A percentile compares a stretch with the other conserved stretches of the same genome.
These are phyloP conservation scores for Scheffersomyces ergatensis DNA, from an alignment of 805 yeast species.

Conservation along the genomic window DNA sequence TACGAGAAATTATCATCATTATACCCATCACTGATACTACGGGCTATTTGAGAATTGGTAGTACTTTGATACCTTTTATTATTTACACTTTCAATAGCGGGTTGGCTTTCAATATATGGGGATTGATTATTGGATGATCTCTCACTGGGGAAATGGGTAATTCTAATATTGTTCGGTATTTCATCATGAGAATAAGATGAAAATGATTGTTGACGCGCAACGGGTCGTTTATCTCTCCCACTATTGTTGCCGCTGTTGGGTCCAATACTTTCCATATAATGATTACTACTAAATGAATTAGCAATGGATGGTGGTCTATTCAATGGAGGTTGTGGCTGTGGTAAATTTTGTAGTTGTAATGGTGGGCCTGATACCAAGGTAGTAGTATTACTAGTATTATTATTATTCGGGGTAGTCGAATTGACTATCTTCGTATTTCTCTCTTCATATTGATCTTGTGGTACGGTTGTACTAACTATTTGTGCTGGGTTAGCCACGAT, in stretches of 20 bases:
- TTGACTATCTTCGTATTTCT: not conserved
- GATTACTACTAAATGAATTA: constrained; percentile 20
- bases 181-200: constrained; percentile 9
- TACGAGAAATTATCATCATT: constrained; percentile 17
- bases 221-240: constrained; percentile 7
- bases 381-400: not conserved
- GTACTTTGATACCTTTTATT: not conserved
- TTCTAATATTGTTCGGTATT: not conserved
- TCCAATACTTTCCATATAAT: constrained; percentile 16
- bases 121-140: constrained; percentile 6
- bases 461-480: not conserved
- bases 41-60: constrained; percentile 7
- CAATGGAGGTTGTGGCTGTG: constrained; percentile 1
- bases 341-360: not conserved
- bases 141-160: constrained; percentile 3
- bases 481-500: not conserved
- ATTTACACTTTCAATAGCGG: not conserved
- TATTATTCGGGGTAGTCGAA: not conserved
- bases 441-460: not conserved
- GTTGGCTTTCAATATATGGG: constrained; percentile 1
- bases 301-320: constrained; percentile 15
- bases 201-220: constrained; percentile 6
- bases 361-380: too few species aligned
- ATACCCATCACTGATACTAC: constrained; percentile 20
- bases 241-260: constrained; percentile 5